Base-by-base conservation (phyloP, 2,329 filamentous ascomycete species). In the Clarireedia monteithiana region DNA sequence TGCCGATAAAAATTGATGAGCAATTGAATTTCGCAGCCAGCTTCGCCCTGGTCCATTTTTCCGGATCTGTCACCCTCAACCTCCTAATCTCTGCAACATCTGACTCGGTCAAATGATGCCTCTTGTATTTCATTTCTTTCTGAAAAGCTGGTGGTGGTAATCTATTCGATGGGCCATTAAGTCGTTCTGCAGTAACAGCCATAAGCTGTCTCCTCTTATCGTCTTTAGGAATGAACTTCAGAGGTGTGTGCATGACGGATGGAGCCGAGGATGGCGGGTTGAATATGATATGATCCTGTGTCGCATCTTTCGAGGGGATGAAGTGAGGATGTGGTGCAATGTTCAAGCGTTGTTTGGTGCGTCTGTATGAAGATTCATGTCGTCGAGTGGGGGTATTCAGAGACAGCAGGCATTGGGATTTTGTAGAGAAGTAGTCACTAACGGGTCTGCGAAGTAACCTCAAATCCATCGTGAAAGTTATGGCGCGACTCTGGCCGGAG, bases 171-270 rank as follows among this genome's bases (percentile, higher is more conserved):
- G 48, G 26, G 7, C 57, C 56, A 10, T 55, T 46, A 10, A 62
- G 45, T 58, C 55, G 62, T 36, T 57, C 49, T 51, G 60, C 58
- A n/a, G 65, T 64, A 14, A 61, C 48, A 17, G 57, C 57, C 17
- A 69, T 56, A 15, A 67, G 58, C 48, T 66, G 58, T 51, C 62
- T 64, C 49, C 68, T 63, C 56, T 67, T 68, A 55, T 70, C 68
- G 40, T 69, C 66, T 59, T 74, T 75, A 53, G 83, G 83, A 30
- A 86, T 77, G 71, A 86, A 86, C 67, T 83, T 79, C 71, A 83
- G 78, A 56, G 83, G 83, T n/a, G 83, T 86, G 72, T 85, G 79
- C 64, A 75, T 76, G 56, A 83, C 81, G n/a, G 80, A 78, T 3
- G 78, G 72, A 55, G 75, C 73, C 9, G 79, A 74, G 15, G 78